A percentile compares a stretch with the other conserved stretches of the same genome.
Evolutionary conservation across 2,329 filamentous ascomycete species (phyloP).

Genomic region (Colletotrichum sp.): DNA sequence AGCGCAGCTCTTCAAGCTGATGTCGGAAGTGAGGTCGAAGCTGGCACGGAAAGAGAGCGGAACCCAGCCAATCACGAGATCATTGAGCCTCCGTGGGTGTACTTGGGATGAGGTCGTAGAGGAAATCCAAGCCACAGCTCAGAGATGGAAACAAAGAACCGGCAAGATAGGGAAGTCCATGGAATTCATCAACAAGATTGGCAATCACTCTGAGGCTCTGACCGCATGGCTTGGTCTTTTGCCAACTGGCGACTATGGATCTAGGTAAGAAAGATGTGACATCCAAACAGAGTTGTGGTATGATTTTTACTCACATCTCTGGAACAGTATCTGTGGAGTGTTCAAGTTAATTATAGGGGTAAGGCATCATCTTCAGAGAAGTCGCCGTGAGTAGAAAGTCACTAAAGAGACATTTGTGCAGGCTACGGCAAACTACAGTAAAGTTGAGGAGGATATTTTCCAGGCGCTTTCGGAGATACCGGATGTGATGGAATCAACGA

Average conservation of each 20-base stretch:
- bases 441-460: neutral
- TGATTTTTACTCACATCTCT: neutral
- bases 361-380: neutral
- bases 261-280: neutral
- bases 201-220: neutral
- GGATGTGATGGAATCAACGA: constrained; percentile 1
- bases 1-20: constrained; percentile 9
- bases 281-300: neutral
- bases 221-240: constrained; percentile 6
- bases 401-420: neutral
- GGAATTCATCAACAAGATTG: constrained; percentile 3
- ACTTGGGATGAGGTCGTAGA: neutral
- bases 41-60: neutral
- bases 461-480: constrained; percentile 13
- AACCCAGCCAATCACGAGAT: neutral
- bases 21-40: constrained; percentile 13
- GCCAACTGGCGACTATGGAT: constrained; percentile 1
- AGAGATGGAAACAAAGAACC: neutral
- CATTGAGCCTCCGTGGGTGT: neutral
- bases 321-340: neutral
- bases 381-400: accelerated
- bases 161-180: neutral
- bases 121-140: neutral
- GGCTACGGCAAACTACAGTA: neutral
- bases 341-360: neutral